Conservation (phyloP, 1,284 basidiomycete genomes). For the Trichosporon sp. region DNA sequence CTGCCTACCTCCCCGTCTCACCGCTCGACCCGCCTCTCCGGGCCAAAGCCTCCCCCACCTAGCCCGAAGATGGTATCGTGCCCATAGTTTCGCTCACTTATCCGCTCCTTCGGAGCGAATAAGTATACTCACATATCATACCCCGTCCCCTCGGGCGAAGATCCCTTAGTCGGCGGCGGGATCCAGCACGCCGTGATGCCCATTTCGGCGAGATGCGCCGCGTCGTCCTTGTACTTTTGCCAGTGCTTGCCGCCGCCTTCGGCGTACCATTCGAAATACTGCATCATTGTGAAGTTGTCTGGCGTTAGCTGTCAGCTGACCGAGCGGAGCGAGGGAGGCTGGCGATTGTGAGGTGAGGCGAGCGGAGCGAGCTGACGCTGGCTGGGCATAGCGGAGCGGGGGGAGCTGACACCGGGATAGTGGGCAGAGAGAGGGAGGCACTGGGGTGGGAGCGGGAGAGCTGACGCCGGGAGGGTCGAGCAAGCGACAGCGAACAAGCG, state of each 20-base stretch:
- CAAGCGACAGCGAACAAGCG: no score
- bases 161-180: slow-evolving; percentile 48
- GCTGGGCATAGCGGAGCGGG: neutral
- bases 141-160: slow-evolving; percentile 41
- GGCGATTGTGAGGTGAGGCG: neutral
- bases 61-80: no score
- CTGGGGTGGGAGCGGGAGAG: no score
- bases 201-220: slow-evolving; percentile 63
- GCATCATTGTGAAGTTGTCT: slow-evolving; percentile 47
- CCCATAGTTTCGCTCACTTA: no score
- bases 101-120: neutral
- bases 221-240: slow-evolving; percentile 68
- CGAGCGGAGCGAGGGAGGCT: neutral
- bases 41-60: neutral
- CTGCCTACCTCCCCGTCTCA: no score
- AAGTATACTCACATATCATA: slow-evolving; percentile 42
- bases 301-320: neutral
- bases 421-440: no score
- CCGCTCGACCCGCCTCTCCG: no score
- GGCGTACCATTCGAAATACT: slow-evolving; percentile 43
- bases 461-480: no score
- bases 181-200: slow-evolving; percentile 77
- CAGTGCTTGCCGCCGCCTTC: slow-evolving; percentile 52
- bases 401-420: neutral
- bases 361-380: neutral